A percentile compares a stretch with the other conserved stretches of the same genome.
phyloP scores from a whole-genome alignment of 1,139 yeast genomes.

The Diutina pseudorugosa region DNA sequence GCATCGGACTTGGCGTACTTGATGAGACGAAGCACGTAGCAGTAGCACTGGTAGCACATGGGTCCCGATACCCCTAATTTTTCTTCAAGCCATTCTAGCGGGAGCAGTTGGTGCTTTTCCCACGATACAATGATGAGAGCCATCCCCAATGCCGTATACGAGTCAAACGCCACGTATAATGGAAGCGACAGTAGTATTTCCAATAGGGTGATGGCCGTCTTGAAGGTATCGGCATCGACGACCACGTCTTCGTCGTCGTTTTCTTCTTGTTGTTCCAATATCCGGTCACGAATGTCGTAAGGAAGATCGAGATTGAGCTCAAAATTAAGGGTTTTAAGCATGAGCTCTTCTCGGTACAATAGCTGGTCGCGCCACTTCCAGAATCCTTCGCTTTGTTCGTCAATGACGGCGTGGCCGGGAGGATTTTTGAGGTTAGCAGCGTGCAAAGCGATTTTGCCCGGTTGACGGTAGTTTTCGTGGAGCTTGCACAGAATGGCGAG shows the following conservation, averaged over 20 bases:
- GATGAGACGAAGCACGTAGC: slow-evolving; percentile 19
- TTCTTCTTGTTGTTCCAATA: slow-evolving; percentile 2
- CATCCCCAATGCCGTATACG: slow-evolving; percentile 22
- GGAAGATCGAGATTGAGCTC: slow-evolving; percentile 30
- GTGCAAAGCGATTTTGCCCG: slow-evolving; percentile 30
- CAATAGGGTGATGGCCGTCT: slow-evolving; percentile 22
- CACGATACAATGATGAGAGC: slow-evolving; percentile 20
- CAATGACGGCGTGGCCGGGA: slow-evolving; percentile 14
- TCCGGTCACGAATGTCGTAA: slow-evolving; percentile 19
- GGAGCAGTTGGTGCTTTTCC: slow-evolving; percentile 17
- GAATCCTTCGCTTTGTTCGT: slow-evolving; percentile 29
- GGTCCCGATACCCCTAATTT: slow-evolving; percentile 12
- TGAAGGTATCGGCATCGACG: slow-evolving; percentile 17
- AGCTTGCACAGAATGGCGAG: slow-evolving; percentile 31
- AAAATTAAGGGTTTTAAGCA: slow-evolving; percentile 27
- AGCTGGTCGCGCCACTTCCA: slow-evolving; percentile 39
- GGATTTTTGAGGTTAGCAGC: slow-evolving; percentile 27
- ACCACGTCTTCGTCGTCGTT: slow-evolving; percentile 5
- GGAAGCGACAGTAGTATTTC: slow-evolving; percentile 34
- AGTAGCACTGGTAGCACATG: slow-evolving; percentile 21
- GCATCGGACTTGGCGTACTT: slow-evolving; percentile 19
- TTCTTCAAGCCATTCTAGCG: slow-evolving; percentile 13
- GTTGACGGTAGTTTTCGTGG: slow-evolving; percentile 30
- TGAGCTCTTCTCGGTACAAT: slow-evolving; percentile 31
- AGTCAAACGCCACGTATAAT: slow-evolving; percentile 23